These are phyloP conservation scores for Arthrobotrys entomopaga DNA, from an alignment of 2,329 filamentous ascomycete species.

Conservation along the genomic window DNA sequence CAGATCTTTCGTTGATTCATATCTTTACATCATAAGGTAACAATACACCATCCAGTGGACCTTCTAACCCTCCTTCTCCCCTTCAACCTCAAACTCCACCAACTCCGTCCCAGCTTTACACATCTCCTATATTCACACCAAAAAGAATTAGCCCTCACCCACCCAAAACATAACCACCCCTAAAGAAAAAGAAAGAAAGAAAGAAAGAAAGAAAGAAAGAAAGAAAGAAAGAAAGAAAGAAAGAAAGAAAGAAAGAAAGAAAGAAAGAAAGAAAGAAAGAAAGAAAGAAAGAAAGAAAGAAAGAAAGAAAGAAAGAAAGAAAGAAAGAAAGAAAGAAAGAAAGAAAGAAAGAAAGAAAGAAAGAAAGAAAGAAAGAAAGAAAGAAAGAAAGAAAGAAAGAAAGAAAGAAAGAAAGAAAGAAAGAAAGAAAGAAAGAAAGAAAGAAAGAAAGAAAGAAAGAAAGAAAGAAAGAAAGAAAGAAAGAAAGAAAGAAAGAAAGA, in stretches of 20 bases:
- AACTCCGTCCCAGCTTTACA: conserved; percentile 53
- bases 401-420: neutral
- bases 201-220: neutral
- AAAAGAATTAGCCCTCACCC: conserved; percentile 3
- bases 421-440: conserved; percentile 1
- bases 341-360: conserved; percentile 1
- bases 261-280: conserved; percentile 1
- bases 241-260: neutral
- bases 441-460: neutral
- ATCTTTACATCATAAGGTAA: too few species aligned
- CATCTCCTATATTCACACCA: conserved; percentile 38
- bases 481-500: neutral
- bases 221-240: conserved; percentile 1
- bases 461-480: conserved; percentile 1
- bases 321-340: neutral
- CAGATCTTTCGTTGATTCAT: too few species aligned
- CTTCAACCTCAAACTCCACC: conserved; percentile 45
- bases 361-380: neutral
- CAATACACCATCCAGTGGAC: too few species aligned
- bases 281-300: neutral
- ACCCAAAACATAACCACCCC: too few species aligned
- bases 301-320: conserved; percentile 1
- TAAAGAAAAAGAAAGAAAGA: conserved; percentile 12
- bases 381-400: conserved; percentile 1
- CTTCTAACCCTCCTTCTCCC: neutral